Percentiles rank a stretch among this genome's conserved stretches.
Evolutionary conservation across 352 stramenopile species (phyloP).

Genomic region (Phytophthora agathidicida): DNA sequence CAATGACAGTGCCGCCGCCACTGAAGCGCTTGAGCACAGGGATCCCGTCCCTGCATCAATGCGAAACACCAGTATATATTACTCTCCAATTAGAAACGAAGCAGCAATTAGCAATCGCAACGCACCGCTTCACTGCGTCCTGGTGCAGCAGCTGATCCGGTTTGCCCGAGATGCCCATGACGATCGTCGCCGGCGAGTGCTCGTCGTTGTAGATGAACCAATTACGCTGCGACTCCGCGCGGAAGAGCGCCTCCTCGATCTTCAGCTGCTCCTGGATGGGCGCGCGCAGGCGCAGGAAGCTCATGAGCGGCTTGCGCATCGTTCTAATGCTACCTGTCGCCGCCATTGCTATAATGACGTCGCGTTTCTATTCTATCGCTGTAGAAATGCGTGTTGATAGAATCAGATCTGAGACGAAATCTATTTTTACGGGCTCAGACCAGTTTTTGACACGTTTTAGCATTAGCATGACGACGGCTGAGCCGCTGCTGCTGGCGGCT

Average conservation of each 20-base stretch:
- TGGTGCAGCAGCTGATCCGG: slow-evolving; percentile 90
- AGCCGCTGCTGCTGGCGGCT: slow-evolving; percentile 44
- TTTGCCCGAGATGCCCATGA: slow-evolving; percentile 97
- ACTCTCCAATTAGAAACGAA: too few species aligned
- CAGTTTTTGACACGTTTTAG: slow-evolving; percentile 28
- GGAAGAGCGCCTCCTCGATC: slow-evolving; percentile 94
- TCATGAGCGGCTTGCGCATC: slow-evolving; percentile 55
- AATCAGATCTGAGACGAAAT: slow-evolving; percentile 20
- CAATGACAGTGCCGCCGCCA: slow-evolving; percentile 97
- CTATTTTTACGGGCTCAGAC: neutral
- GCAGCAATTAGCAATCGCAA: slow-evolving; percentile 20
- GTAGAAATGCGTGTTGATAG: too few species aligned
- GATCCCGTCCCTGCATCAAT: slow-evolving; percentile 64
- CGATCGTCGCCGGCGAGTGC: slow-evolving; percentile 80
- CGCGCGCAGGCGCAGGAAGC: slow-evolving; percentile 71
- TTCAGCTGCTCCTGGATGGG: slow-evolving; percentile 86
- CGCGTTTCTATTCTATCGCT: too few species aligned
- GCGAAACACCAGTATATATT: neutral
- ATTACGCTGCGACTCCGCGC: slow-evolving; percentile 81
- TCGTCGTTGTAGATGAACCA: slow-evolving; percentile 87
- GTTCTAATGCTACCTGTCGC: slow-evolving; percentile 14
- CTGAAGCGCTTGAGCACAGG: slow-evolving; percentile 95
- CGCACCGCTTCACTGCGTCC: slow-evolving; percentile 77
- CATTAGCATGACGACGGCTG: slow-evolving; percentile 24
- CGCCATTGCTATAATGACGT: slow-evolving; percentile 3